Base-by-base conservation (phyloP, 805 yeast genomes). In the Lipomyces starkeyi region DNA sequence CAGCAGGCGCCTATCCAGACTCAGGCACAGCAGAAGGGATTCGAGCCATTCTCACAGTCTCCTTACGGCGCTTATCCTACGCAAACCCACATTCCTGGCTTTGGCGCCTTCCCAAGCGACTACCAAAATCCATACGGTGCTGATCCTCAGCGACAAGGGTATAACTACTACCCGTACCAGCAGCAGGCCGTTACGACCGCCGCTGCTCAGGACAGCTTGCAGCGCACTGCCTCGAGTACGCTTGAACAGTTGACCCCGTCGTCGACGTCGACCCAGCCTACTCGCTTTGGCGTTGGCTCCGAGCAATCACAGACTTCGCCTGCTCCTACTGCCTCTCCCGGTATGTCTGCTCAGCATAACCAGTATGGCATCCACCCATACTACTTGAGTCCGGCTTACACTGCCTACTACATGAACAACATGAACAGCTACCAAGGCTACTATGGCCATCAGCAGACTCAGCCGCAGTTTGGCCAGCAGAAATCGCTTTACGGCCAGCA, bases 31-130 rank as follows among this genome's bases (percentile, higher is more conserved):
- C 72, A 61, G 61, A 71, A 71, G 67, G 52, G 66, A 20, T 71
- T 67, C 56, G 73, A 71, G 70, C 71, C 73, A 20, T 71, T 71
- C 59, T 64, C 73, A 27, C 73, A 70, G 59, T 63, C 71, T 43
- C 73, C 73, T 11, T 71, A 71, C 37, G 71, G 71, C 52, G 66
- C 58, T 14, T 71, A 71, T 52, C 73, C 73, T 11, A 55, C 68
- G 14, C 71, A 69, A 56, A 32, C 67, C 40, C 73, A 71, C 58
- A 65, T 69, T 7, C 71, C 73, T n/a, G 73, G 71, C 9, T 70
- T 67, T 47, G 70, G 69, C 35, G 73, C 71, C 27, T 71, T 67
- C 62, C 73, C 73, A 22, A 69, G 57, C 63, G 73, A 71, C 32
- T 71, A 54, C 59, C 73, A 71, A 61, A 64, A 61, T 59, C 71